A percentile compares a stretch with the other conserved stretches of the same genome.
Evolutionary conservation across 495 filamentous ascomycete species (phyloP).

Genomic region (Aspergillus leporis): DNA sequence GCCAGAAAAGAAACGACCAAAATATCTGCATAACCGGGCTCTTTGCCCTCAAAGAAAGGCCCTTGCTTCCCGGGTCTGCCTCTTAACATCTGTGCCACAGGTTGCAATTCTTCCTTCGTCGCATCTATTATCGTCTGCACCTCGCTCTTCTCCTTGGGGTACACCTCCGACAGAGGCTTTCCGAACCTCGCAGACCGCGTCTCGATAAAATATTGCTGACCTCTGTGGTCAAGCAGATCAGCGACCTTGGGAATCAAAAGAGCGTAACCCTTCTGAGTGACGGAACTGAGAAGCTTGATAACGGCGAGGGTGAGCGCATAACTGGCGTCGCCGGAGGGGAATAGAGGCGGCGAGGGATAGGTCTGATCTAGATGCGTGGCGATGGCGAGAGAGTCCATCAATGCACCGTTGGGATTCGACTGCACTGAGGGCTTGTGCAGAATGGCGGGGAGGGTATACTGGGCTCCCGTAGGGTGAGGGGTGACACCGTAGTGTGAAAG

Average conservation of each 20-base stretch:
- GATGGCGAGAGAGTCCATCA: conserved; percentile 45
- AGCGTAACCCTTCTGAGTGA: neutral
- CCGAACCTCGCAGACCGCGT: conserved; percentile 32
- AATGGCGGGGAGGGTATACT: conserved; percentile 44
- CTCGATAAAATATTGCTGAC: conserved; percentile 31
- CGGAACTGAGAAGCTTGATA: conserved; percentile 15
- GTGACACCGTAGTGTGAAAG: conserved; percentile 26
- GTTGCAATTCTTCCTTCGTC: conserved; percentile 15
- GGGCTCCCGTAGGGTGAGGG: conserved; percentile 21
- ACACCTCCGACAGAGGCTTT: conserved; percentile 33
- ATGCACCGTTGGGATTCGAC: conserved; percentile 27
- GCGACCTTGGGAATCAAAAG: conserved; percentile 19
- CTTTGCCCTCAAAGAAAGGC: conserved; percentile 24
- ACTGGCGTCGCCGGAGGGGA: conserved; percentile 24
- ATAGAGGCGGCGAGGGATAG: conserved; percentile 31
- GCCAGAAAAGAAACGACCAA: conserved; percentile 17
- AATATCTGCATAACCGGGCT: conserved; percentile 24
- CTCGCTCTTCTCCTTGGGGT: conserved; percentile 18
- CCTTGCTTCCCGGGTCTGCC: conserved; percentile 21
- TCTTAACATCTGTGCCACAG: conserved; percentile 21
- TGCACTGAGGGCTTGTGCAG: conserved; percentile 28
- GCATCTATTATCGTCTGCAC: conserved; percentile 5
- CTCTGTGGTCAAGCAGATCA: conserved; percentile 30
- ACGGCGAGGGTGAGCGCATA: conserved; percentile 23
- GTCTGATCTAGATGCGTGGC: conserved; percentile 36